Evolutionary conservation across 2,329 filamentous ascomycete genomes (phyloP), one percentile per base, ranked within the genome.

Genomic region (Diaporthe sp.): DNA sequence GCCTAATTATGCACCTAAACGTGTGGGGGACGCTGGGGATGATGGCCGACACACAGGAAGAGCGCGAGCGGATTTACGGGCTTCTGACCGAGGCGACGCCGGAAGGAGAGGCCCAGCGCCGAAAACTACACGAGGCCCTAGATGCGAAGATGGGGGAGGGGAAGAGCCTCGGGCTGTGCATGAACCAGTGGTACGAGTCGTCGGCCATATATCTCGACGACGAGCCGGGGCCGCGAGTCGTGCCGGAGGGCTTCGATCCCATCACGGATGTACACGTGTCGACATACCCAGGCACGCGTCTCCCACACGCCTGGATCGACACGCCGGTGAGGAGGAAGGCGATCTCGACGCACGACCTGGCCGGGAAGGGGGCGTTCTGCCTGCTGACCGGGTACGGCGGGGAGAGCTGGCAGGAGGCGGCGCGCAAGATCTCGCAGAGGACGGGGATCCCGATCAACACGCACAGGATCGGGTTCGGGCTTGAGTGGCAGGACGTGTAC

Each of bases 291-390:
- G 89, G 89, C 8, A 83, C 84, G 27, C 82, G 88, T 15, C 78
- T 90, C 7, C 89, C 89, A 1, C 89, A 91, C 80, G 88, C 84
- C 0, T 90, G 89, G 89, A 80, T 91, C 10, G 85, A 88, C 78
- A 82, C 82, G 44, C 70, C 68, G 15, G 75, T 79, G n/a, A 77
- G 82, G 27, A 81, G 59, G 69, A 56, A n/a, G 25, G 35, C 27
- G 2, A 79, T 88, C 47, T 89, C 87, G 4, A 90, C 88, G 0
- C 83, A 87, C 37, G 88, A 91, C 78, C 79, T 90, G 6, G 85
- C 86, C 0, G 88, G 88, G 0, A 82, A 89, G 72, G 86, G 87
- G 2, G 77, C 76, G 0, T 88, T 88, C 75, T 80, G 79, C 15
- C 75, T 86, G 6, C 76, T 86, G 6, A 86, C 84, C 0, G 87